phyloP scores from a whole-genome alignment of 2,329 filamentous ascomycete genomes.

The Cercospora brassicicola region DNA sequence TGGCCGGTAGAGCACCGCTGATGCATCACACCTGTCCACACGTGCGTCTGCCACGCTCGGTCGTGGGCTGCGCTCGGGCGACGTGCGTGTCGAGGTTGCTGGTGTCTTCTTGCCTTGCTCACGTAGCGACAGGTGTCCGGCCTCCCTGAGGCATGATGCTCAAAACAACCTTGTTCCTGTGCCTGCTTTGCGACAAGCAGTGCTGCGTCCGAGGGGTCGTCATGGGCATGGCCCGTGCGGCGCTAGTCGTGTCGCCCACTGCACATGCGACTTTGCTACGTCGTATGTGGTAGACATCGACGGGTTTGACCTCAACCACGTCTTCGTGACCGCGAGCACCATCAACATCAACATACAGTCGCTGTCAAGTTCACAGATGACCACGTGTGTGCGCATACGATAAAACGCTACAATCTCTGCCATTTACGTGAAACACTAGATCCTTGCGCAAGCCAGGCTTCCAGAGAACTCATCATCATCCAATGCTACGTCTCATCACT shows the following conservation, averaged over 20 bases:
- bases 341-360: neutral
- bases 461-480: neutral
- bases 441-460: neutral
- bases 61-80: neutral
- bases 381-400: neutral
- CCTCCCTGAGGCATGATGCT: neutral
- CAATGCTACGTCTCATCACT: neutral
- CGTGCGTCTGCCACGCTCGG: neutral
- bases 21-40: conserved; percentile 2
- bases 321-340: neutral
- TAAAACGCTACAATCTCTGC: neutral
- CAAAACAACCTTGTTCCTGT: neutral
- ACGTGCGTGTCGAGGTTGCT: neutral
- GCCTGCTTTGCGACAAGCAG: neutral
- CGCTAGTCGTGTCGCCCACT: neutral
- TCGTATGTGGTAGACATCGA: neutral
- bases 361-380: neutral
- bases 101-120: neutral
- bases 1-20: neutral
- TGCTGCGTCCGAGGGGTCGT: neutral
- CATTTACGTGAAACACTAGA: neutral
- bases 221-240: neutral
- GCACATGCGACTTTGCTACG: neutral
- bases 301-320: neutral
- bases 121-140: neutral